Evolutionary conservation across 2,329 filamentous ascomycete species (phyloP).

Genomic region (Sporothrix curviconia): DNA sequence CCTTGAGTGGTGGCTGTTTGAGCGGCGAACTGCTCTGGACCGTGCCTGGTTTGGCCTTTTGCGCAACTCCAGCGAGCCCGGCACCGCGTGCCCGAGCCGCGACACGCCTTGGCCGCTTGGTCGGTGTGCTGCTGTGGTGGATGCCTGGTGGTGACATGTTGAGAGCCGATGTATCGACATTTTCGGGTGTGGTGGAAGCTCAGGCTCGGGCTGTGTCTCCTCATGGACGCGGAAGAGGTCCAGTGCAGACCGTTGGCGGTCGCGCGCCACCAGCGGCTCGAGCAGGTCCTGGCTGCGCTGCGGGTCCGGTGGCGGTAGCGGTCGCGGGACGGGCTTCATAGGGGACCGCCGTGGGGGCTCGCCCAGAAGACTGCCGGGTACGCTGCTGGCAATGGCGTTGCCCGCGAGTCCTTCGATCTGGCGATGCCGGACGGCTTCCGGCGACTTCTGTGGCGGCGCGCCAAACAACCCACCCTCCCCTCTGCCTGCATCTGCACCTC

Average conservation of each 20-base stretch:
- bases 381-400: background rate
- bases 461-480: constrained; percentile 6
- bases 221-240: constrained; percentile 27
- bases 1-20: constrained; percentile 34
- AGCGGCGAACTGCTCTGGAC: constrained; percentile 41
- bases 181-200: constrained; percentile 55
- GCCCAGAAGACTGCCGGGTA: constrained; percentile 28
- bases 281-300: constrained; percentile 38
- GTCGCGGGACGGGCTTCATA: constrained; percentile 38
- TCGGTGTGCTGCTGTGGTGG: constrained; percentile 46
- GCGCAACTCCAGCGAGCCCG: constrained; percentile 20
- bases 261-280: constrained; percentile 35
- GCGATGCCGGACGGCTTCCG: constrained; percentile 1
- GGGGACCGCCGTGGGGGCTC: constrained; percentile 35
- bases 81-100: background rate
- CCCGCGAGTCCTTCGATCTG: background rate
- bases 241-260: constrained; percentile 32
- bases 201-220: constrained; percentile 46
- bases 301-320: constrained; percentile 39
- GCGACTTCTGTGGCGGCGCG: constrained; percentile 18
- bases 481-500: too few relatives aligned
- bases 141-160: constrained; percentile 53
- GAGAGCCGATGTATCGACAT: constrained; percentile 43
- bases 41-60: background rate
- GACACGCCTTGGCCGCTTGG: constrained; percentile 41